phyloP scores from a whole-genome alignment of 2,329 filamentous ascomycete genomes.

The Lecanosticta acicola region DNA sequence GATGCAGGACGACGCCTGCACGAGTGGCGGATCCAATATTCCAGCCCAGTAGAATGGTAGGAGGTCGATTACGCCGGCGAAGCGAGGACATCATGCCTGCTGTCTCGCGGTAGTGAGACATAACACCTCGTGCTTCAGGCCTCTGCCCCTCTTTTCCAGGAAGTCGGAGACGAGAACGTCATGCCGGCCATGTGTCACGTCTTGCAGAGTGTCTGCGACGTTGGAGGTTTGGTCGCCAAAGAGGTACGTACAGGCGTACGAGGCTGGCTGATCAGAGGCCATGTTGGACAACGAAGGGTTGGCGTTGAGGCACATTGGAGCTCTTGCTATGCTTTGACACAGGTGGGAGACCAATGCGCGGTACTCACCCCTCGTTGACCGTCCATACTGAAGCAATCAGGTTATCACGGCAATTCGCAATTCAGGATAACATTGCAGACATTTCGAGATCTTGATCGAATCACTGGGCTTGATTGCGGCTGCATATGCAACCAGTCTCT shows the following conservation, averaged over 20 bases:
- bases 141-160: slow-evolving; percentile 10
- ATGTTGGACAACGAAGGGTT: slow-evolving; percentile 4
- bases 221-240: slow-evolving; percentile 24
- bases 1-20: neutral
- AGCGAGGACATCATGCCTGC: slow-evolving; percentile 11
- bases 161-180: slow-evolving; percentile 16
- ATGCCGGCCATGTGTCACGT: slow-evolving; percentile 10
- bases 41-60: slow-evolving; percentile 9
- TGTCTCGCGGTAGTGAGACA: slow-evolving; percentile 11
- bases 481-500: too few species aligned
- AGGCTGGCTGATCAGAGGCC: slow-evolving; percentile 1
- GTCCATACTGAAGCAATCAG: too few species aligned
- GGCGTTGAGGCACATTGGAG: too few species aligned
- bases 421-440: too few species aligned
- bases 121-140: slow-evolving; percentile 13
- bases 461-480: too few species aligned
- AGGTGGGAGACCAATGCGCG: too few species aligned
- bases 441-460: too few species aligned
- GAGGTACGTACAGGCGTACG: slow-evolving; percentile 14
- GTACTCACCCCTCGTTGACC: too few species aligned
- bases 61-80: slow-evolving; percentile 9
- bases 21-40: neutral
- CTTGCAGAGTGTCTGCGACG: slow-evolving; percentile 12
- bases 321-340: too few species aligned
- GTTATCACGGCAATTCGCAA: too few species aligned